Evolutionary conservation across 768 basidiomycete species (phyloP), one percentile per base, ranked within the genome.

Genomic region (Lactarius pseudohatsudake): DNA sequence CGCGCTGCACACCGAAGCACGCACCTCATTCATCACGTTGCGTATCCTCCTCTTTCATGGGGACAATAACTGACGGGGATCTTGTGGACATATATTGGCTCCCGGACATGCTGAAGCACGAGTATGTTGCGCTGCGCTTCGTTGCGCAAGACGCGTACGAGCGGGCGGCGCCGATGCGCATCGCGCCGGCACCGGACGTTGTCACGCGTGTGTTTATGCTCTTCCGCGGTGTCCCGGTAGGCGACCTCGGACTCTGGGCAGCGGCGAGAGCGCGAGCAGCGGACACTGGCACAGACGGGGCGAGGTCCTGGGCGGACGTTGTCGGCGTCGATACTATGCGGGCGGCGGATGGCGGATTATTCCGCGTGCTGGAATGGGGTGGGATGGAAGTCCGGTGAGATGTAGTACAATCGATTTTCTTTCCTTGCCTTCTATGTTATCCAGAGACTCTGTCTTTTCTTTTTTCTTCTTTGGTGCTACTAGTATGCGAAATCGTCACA

Each of bases 171-270:
- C 47, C 22, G 47, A 50, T 50, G 47, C 13, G 11, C n/a, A 50
- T 50, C 57, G 66, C 62, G 2, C 84, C 84, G 1, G 41, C 64
- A 40, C 82, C 83, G 16, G 81, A 81, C 62, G 74, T 80, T 56
- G 74, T 82, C 11, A 79, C 76, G 0, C 79, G 82, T 5, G 74
- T 84, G 13, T 83, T 84, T 69, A 82, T 84, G 81, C 69, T 83
- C 3, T 84, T 82, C 72, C 72, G 75, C 22, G 80, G 80, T 1
- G 69, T 83, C 0, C 32, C 54, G 9, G 69, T 70, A 4, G 71
- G 66, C 0, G 72, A 76, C 0, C 22, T 72, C 3, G 58, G 34
- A 2, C 54, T 50, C 2, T 81, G 80, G 81, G 47, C 60, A 0
- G 64, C 57, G 7, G 56, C 56, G n/a, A 50, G 61, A 10, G 75